Base-by-base conservation (phyloP, 108 stramenopile genomes). In the Pseudonitzschia multiseries region DNA sequence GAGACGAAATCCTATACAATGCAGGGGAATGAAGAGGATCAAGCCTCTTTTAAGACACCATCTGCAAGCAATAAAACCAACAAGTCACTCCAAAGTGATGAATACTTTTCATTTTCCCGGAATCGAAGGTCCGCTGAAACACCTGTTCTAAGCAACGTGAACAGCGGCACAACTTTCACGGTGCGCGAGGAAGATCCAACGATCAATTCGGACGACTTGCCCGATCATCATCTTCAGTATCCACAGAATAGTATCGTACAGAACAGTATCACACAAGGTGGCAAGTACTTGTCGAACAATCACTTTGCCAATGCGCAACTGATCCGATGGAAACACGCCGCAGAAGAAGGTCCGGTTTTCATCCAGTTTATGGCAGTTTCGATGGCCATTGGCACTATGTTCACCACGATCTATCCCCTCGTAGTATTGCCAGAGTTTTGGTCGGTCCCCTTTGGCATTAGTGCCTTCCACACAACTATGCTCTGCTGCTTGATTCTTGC, bases 321-420 rank as follows among this genome's bases (percentile, higher is more conserved):
- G 52, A 77, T 86, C 75, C 67, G 79, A 66, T 86, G 85, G 85
- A 82, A 82, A 44, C 74, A 71, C 33, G 75, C 82, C 22, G 76
- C 85, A 4, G 85, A 86, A 78, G 85, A 86, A 70, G 85, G 85
- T 57, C 73, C 73, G 5, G 31, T 57, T 20, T 50, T 78, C 44
- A 70, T 86, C 59, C 81, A 81, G 13, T 29, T 77, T 5, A 56
- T 72, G 8, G 79, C 76, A 36, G 48, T 82, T 41, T n/a, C 77
- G 33, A 53, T 70, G 32, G 72, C 79, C 24, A 27, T 84, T 26
- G 74, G 60, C 29, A 36, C 70, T 1, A 71, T 86, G 12, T 42
- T 42, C 14, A 72, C 85, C 29, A 76, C 81, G 0, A 22, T 82
- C 8, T 75, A 66, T 29, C 74, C 76, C 10, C 51, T 84, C 18